These are phyloP conservation scores for Pharus latifolius DNA, from an alignment of 176 grass and related monocot genomes.

Conservation along the genomic window DNA sequence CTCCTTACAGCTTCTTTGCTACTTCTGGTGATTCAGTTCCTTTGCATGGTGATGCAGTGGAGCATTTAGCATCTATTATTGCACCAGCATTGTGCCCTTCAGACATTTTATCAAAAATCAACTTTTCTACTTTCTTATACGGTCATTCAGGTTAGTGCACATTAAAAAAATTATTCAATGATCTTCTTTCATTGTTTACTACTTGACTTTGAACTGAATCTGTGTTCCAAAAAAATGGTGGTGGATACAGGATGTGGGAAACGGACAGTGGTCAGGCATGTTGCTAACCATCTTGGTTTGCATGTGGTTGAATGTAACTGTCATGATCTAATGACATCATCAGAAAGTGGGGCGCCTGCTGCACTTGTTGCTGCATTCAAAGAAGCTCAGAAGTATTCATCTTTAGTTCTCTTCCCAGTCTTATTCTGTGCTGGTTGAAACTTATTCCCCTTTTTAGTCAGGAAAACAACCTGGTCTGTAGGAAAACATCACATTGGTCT, in stretches of 20 bases:
- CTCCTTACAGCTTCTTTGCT: slow-evolving; percentile 54
- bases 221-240: neutral
- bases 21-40: slow-evolving; percentile 39
- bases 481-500: neutral
- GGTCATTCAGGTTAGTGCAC: slow-evolving; percentile 59
- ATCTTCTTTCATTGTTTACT: neutral
- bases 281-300: slow-evolving; percentile 59
- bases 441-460: slow-evolving; percentile 4
- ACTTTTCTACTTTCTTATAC: slow-evolving; percentile 70
- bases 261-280: slow-evolving; percentile 61
- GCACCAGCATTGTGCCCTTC: slow-evolving; percentile 79
- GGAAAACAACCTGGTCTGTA: neutral
- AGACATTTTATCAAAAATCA: slow-evolving; percentile 66
- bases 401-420: slow-evolving; percentile 13
- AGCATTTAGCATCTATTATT: slow-evolving; percentile 69
- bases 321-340: slow-evolving; percentile 70
- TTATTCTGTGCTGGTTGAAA: neutral
- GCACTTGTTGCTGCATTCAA: slow-evolving; percentile 78
- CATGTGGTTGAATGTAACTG: slow-evolving; percentile 90
- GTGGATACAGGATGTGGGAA: slow-evolving; percentile 77
- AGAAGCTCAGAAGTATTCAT: slow-evolving; percentile 60
- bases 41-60: slow-evolving; percentile 67
- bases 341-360: slow-evolving; percentile 60
- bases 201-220: neutral
- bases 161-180: neutral